Conservation (phyloP, 139 green algal genomes). For the Volvox reticuliferus region DNA sequence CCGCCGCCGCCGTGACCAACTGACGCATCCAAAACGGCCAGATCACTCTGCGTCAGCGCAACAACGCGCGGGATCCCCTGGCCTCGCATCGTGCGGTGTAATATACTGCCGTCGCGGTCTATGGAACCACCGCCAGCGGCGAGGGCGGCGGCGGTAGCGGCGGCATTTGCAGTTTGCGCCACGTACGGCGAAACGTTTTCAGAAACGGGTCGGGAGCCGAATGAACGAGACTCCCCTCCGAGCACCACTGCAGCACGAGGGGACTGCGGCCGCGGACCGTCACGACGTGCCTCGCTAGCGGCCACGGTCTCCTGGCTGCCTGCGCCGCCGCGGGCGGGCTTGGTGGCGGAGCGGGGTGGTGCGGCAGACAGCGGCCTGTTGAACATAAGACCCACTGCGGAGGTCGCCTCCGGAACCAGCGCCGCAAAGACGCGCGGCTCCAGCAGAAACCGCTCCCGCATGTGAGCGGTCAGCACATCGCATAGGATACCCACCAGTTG, state of each 20-base stretch:
- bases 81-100: background rate
- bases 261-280: background rate
- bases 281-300: background rate
- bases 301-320: background rate
- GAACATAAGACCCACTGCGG: slow-evolving; percentile 11
- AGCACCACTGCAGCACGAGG: background rate
- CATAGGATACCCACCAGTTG: background rate
- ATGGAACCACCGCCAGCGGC: background rate
- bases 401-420: slow-evolving; percentile 1
- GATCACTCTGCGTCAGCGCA: background rate
- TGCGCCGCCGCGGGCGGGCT: background rate
- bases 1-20: background rate
- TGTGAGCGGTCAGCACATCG: background rate
- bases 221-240: too few relatives aligned
- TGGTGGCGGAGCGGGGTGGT: background rate
- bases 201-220: too few relatives aligned
- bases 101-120: background rate
- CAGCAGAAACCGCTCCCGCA: slow-evolving; percentile 5
- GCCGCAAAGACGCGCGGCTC: slow-evolving; percentile 9
- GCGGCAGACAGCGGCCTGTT: background rate
- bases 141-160: background rate
- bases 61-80: background rate
- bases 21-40: background rate
- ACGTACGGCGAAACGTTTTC: too few relatives aligned
- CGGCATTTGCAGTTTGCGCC: background rate